These are phyloP conservation scores for Vinca minor DNA, from an alignment of 257 asterid species.

Conservation along the genomic window DNA sequence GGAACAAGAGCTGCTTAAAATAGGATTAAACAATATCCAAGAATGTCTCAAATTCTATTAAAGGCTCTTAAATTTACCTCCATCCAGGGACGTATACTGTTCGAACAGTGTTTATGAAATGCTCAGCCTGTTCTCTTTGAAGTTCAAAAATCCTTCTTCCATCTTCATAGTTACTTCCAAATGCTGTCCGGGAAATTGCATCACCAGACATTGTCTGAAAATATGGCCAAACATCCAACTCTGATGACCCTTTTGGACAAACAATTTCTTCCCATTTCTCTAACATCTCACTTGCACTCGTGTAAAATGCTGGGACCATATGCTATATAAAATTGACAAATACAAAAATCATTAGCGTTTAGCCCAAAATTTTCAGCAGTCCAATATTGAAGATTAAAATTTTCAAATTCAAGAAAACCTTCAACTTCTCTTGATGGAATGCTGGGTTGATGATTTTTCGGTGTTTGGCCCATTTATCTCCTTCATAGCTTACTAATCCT, in stretches of 20 bases:
- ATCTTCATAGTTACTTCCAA: constrained; percentile 20
- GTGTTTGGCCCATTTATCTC: neutral
- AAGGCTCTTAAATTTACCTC: neutral
- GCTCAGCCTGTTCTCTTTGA: constrained; percentile 12
- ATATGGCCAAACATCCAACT: constrained; percentile 21
- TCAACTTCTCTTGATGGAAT: constrained; percentile 4
- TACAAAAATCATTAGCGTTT: neutral
- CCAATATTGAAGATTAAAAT: no score
- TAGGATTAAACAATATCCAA: no score
- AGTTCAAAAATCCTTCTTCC: constrained; percentile 20
- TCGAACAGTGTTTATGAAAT: neutral
- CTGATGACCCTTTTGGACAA: constrained; percentile 4
- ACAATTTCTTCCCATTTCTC: constrained; percentile 17
- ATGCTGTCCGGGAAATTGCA: constrained; percentile 20
- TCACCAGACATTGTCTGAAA: constrained; percentile 14
- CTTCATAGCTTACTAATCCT: neutral
- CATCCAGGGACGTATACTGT: constrained; percentile 17
- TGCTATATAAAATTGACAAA: neutral
- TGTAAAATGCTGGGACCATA: constrained; percentile 17
- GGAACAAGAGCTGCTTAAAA: neutral
- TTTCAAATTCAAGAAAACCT: neutral
- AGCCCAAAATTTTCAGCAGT: no score
- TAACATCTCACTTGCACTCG: constrained; percentile 10
- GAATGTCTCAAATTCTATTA: no score
- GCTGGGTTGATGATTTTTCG: constrained; percentile 8